Percentiles rank a stretch among this genome's conserved stretches.
phyloP scores from a whole-genome alignment of 2,329 filamentous ascomycete species.

The Tolypocladium ophioglossoides region DNA sequence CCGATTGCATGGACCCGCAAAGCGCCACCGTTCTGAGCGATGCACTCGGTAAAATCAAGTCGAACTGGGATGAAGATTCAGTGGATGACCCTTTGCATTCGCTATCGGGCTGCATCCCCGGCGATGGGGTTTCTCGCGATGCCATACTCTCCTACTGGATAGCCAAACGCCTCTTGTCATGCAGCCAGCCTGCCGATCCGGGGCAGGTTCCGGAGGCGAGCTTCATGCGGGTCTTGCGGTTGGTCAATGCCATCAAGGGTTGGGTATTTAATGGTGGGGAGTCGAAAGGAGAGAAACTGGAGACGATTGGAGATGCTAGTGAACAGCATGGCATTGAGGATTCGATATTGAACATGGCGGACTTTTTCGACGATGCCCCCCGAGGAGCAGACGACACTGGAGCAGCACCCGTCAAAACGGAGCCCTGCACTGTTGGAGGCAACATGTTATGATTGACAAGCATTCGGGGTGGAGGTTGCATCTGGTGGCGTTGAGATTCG shows the following conservation, averaged over 20 bases:
- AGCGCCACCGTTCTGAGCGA: neutral
- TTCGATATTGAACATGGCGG: slow-evolving; percentile 60
- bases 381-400: neutral
- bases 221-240: neutral
- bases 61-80: neutral
- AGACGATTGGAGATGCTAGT: slow-evolving; percentile 58
- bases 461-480: slow-evolving; percentile 22
- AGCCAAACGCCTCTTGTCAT: neutral
- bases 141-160: neutral
- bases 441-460: slow-evolving; percentile 21
- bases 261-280: neutral
- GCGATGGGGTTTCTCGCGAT: neutral
- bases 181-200: neutral
- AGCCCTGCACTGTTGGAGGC: slow-evolving; percentile 20
- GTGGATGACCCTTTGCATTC: neutral
- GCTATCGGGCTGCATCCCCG: neutral
- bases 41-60: neutral
- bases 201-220: neutral
- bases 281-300: slow-evolving; percentile 51
- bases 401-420: slow-evolving; percentile 31
- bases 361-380: slow-evolving; percentile 26
- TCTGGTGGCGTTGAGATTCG: slow-evolving; percentile 25
- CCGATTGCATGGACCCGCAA: neutral
- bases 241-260: neutral
- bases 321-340: slow-evolving; percentile 53